Percentiles rank a stretch among this genome's conserved stretches.
Evolutionary conservation across 169 alveolate species (phyloP).

Genomic region (Plasmodium knowlesi): DNA sequence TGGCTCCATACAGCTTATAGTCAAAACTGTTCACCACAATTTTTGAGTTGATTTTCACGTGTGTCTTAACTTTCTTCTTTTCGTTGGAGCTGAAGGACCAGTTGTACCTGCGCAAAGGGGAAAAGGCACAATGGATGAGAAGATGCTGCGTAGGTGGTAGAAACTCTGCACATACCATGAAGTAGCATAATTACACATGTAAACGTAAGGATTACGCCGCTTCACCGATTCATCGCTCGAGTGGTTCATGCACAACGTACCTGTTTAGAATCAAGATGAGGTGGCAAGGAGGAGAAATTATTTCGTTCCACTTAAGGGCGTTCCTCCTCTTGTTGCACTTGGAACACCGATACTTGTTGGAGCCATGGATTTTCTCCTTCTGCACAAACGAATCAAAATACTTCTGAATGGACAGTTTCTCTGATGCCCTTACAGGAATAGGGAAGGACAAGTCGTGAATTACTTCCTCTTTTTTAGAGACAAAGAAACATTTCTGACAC

Average conservation of each 20-base stretch:
- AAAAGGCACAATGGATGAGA: background rate
- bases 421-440: constrained; percentile 53
- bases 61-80: constrained; percentile 77
- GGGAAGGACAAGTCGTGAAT: constrained; percentile 83
- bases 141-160: too few species aligned
- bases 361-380: constrained; percentile 84
- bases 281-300: constrained; percentile 88
- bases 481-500: constrained; percentile 79
- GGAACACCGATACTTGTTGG: constrained; percentile 83
- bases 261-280: constrained; percentile 84
- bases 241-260: background rate
- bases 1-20: constrained; percentile 85
- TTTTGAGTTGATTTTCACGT: constrained; percentile 75
- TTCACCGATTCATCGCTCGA: background rate
- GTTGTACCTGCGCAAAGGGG: constrained; percentile 21
- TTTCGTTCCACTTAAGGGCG: constrained; percentile 87
- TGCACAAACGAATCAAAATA: constrained; percentile 80
- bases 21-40: constrained; percentile 80
- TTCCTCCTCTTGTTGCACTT: constrained; percentile 80
- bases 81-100: constrained; percentile 66
- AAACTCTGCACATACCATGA: too few species aligned
- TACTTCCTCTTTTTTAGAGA: constrained; percentile 81
- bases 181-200: background rate
- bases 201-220: background rate
- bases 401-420: constrained; percentile 77